Conservation (phyloP, 192 early-diverging fungal genomes). For the Coemansia sp. region DNA sequence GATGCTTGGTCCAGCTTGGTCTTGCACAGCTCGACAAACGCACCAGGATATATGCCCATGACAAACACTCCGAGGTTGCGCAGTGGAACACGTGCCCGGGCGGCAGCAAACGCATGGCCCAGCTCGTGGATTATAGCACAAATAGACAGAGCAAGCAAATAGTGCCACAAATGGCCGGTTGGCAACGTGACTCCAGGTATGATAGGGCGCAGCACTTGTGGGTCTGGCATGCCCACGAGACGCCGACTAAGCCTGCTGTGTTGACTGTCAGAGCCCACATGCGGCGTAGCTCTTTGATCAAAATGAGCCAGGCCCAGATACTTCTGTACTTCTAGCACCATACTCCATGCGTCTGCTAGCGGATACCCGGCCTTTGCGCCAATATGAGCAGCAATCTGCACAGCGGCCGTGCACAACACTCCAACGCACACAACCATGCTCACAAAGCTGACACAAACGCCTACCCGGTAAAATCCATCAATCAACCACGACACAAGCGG, state of each 20-base stretch:
- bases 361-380: neutral
- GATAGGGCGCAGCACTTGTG: conserved; percentile 22
- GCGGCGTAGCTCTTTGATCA: neutral
- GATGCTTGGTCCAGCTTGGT: conserved; percentile 19
- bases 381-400: conserved; percentile 21
- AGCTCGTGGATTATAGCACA: conserved; percentile 38
- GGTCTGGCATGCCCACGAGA: neutral
- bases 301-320: neutral
- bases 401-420: conserved; percentile 11
- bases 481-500: neutral
- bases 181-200: conserved; percentile 48
- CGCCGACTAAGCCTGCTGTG: neutral
- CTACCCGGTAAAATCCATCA: conserved; percentile 16
- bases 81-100: conserved; percentile 7
- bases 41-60: conserved; percentile 37
- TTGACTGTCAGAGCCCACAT: neutral
- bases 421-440: conserved; percentile 25
- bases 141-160: conserved; percentile 17
- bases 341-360: neutral
- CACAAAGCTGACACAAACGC: conserved; percentile 6
- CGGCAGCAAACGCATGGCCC: conserved; percentile 43
- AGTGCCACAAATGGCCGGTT: conserved; percentile 30
- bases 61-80: conserved; percentile 31
- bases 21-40: conserved; percentile 38
- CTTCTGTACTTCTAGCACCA: neutral